Conservation (phyloP, 345 rosid species). For the Pistacia vera region DNA sequence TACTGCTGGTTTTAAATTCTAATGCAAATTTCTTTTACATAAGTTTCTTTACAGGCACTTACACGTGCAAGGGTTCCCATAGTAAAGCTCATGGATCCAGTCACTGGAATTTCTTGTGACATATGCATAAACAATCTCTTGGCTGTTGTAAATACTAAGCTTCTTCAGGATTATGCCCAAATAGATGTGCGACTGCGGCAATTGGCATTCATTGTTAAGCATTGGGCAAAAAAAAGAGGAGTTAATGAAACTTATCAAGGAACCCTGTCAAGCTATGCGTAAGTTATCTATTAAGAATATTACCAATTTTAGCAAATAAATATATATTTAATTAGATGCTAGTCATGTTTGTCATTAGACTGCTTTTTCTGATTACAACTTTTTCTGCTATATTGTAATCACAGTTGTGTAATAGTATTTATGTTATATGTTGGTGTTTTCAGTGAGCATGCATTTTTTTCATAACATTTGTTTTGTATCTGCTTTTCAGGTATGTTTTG, state of each 20-base stretch:
- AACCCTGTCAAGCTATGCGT: constrained; percentile 99
- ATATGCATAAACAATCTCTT: constrained; percentile 91
- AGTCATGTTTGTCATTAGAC: constrained; percentile 10
- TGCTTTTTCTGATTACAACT: background rate
- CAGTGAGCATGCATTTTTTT: background rate
- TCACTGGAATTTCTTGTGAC: constrained; percentile 89
- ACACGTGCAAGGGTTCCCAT: constrained; percentile 96
- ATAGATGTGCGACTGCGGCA: constrained; percentile 85
- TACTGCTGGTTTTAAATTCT: background rate
- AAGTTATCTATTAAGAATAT: constrained; percentile 38
- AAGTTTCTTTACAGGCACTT: constrained; percentile 57
- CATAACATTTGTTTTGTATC: background rate
- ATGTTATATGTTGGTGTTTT: constrained; percentile 4
- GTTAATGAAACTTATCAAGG: constrained; percentile 97
- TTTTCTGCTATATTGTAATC: background rate
- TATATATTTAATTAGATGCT: background rate
- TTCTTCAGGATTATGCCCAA: constrained; percentile 76
- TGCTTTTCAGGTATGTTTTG: constrained; percentile 76
- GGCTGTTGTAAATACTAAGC: constrained; percentile 98
- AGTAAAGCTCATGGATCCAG: constrained; percentile 98
- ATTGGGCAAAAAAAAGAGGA: constrained; percentile 96
- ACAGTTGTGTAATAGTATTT: background rate
- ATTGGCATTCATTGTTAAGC: constrained; percentile 87
- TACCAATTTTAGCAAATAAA: constrained; percentile 9
- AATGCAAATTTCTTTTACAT: constrained; percentile 12